Percentiles rank a stretch among this genome's conserved stretches.
Conservation (phyloP, 768 basidiomycete genomes). For the Hericium alpestre region DNA sequence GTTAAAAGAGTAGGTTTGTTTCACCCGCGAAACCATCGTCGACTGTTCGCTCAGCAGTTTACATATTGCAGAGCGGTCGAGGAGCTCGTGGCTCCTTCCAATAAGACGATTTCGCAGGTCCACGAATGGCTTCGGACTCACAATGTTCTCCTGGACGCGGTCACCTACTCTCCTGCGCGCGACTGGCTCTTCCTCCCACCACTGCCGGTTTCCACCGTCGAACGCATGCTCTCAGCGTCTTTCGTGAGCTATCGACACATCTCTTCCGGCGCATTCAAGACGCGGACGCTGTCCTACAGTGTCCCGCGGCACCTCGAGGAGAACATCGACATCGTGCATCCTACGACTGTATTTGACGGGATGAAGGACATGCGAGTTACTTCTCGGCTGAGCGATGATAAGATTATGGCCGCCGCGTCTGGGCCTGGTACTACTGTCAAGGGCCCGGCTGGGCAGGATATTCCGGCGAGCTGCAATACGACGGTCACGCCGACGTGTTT, state of each 20-base stretch:
- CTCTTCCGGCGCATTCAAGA: background rate
- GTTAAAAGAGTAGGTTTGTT: background rate
- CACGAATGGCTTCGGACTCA: background rate
- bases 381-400: slow-evolving; percentile 16
- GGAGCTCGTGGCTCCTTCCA: background rate
- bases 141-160: background rate
- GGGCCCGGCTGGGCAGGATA: background rate
- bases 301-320: slow-evolving; percentile 40
- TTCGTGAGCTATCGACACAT: background rate
- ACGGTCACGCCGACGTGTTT: slow-evolving; percentile 25
- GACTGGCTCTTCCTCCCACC: slow-evolving; percentile 11
- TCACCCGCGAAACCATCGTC: background rate
- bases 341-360: slow-evolving; percentile 48
- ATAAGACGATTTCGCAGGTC: background rate
- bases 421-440: background rate
- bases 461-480: slow-evolving; percentile 22
- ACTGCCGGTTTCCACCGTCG: slow-evolving; percentile 8
- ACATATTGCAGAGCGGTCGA: background rate
- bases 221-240: slow-evolving; percentile 9
- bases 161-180: slow-evolving; percentile 3
- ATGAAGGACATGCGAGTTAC: slow-evolving; percentile 24
- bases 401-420: background rate
- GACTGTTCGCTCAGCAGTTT: too few relatives aligned
- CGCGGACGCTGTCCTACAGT: slow-evolving; percentile 46
- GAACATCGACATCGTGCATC: slow-evolving; percentile 53